Base-by-base conservation (phyloP, 129 eudicot species). In the Apium graveolens region DNA sequence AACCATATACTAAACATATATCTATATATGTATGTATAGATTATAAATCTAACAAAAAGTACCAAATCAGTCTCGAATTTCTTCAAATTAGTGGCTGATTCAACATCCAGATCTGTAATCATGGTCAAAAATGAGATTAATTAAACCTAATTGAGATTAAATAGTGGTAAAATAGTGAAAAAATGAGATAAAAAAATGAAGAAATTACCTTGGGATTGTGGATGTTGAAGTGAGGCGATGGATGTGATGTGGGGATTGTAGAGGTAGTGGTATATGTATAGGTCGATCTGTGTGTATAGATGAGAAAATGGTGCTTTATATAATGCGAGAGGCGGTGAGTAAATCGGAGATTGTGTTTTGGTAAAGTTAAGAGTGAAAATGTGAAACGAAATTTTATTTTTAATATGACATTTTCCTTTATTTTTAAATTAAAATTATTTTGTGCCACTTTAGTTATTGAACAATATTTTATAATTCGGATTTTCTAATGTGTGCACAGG, bases 81-180 rank as follows among this genome's bases (percentile, higher is more conserved):
- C 78, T 76, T 73, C 73, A 68, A 38, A 63, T 55, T 71, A 84
- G 42, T 68, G 68, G 81, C 70, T 66, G 80, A 82, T 83, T 70
- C 80, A 78, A 83, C 81, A 75, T 44, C 80, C 91, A 88, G 94
- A 91, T 91, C 94, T 89, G 86, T 55, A 14, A 14, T 74, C 68
- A 80, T 44, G 48, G 48, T 10, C 53, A 20, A 66, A 70, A 71
- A 48, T 70, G 9, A 17, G 7, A 27, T 16, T 27, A 74, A 43
- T 5, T 41, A 27, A 45, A 31, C 20, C 78, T 46, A 44, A 75
- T 49, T 34, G 34, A 75, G 45, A 46, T 32, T 26, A 11, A 26
- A 17, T 11, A 27, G 43, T 13, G 27, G 53, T n/a, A 18, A 27
- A 12, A 24, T 17, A 37, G 20, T 13, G 41, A 16, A 16, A 16